Evolutionary conservation across 371 early-diverging fungal species (phyloP).

Genomic region (Phascolomyces articulosus): DNA sequence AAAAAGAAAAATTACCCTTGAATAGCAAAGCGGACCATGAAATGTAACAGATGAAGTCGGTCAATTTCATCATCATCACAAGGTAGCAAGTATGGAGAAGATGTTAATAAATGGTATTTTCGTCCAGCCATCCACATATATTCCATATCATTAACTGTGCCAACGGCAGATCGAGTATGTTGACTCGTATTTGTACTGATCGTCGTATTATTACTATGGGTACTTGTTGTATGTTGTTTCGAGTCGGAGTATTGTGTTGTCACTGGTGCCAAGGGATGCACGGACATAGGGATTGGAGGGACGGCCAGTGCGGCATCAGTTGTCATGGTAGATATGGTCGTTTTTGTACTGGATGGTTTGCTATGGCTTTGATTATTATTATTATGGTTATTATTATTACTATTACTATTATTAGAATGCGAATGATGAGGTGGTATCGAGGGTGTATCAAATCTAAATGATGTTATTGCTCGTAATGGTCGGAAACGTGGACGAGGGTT

Average conservation of each 20-base stretch:
- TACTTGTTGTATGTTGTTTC: conserved; percentile 4
- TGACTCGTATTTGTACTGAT: not conserved
- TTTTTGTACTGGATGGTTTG: not conserved
- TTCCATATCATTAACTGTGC: not conserved
- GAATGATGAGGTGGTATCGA: not conserved
- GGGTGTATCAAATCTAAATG: conserved; percentile 6
- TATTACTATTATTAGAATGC: not conserved
- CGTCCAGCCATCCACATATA: conserved; percentile 30
- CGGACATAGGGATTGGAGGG: conserved; percentile 1
- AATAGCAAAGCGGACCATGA: conserved; percentile 54
- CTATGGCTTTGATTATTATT: not conserved
- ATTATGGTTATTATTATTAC: not conserved
- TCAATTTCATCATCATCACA: conserved; percentile 54
- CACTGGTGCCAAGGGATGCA: conserved; percentile 3
- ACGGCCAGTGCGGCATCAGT: not conserved
- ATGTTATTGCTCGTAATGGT: conserved; percentile 6
- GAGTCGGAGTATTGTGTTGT: not conserved
- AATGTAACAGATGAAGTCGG: conserved; percentile 46
- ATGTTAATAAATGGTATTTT: conserved; percentile 27
- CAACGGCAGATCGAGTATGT: not conserved
- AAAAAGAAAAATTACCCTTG: conserved; percentile 60
- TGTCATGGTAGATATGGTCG: not conserved
- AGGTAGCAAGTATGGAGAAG: conserved; percentile 39
- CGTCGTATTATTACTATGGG: not conserved
- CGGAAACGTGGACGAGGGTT: conserved; percentile 1